Conservation (phyloP, 169 alveolate genomes). For the Cryptosporidium tyzzeri region DNA sequence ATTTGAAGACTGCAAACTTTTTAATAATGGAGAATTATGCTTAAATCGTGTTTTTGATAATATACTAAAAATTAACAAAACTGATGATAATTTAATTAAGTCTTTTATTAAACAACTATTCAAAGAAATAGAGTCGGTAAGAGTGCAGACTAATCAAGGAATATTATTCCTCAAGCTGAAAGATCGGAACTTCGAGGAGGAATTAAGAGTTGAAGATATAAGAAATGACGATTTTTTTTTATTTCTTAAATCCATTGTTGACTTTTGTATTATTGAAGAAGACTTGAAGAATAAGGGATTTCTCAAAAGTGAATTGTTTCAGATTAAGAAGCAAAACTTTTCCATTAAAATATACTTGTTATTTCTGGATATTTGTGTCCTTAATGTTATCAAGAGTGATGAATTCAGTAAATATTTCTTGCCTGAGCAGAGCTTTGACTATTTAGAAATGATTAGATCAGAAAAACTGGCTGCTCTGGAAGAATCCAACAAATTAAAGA, state of each 20-base stretch:
- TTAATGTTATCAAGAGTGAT: not conserved
- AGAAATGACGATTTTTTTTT: not conserved
- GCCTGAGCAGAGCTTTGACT: not conserved
- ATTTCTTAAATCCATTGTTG: not conserved
- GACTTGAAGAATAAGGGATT: not conserved
- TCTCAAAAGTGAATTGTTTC: not conserved
- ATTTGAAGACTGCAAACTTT: not conserved
- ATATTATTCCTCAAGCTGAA: not conserved
- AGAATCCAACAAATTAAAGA: not conserved
- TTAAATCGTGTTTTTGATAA: not conserved
- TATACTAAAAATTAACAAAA: not conserved
- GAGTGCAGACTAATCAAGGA: not conserved
- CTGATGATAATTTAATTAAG: not conserved
- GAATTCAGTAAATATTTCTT: not conserved
- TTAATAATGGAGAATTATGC: not conserved
- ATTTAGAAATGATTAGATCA: not conserved
- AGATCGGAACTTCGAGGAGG: not conserved
- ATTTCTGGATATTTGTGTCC: conserved; percentile 7
- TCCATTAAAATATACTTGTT: not conserved
- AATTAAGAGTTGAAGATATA: not conserved
- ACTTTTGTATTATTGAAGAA: not conserved
- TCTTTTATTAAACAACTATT: conserved; percentile 7
- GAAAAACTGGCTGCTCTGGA: not conserved
- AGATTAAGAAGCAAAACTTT: not conserved
- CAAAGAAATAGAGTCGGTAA: not conserved